Percentiles rank a stretch among this genome's conserved stretches.
phyloP scores from a whole-genome alignment of 768 basidiomycete genomes.

The Suillus discolor region DNA sequence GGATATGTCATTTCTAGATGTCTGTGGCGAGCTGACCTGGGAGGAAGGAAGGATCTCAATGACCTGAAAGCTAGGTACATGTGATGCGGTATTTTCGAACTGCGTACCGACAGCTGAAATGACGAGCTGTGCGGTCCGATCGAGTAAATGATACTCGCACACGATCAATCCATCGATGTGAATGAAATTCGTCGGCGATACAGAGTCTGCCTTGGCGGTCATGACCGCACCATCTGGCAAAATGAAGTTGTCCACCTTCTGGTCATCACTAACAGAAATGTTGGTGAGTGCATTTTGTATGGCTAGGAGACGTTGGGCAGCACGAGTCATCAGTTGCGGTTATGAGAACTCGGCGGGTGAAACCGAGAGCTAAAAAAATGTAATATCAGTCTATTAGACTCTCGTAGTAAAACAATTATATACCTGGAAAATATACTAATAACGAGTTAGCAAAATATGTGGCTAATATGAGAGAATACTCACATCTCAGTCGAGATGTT shows the following conservation, averaged over 20 bases:
- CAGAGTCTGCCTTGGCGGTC: neutral
- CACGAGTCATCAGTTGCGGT: slow-evolving; percentile 11
- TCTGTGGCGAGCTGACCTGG: neutral
- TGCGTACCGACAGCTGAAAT: slow-evolving; percentile 25
- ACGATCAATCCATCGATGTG: slow-evolving; percentile 12
- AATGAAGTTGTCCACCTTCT: slow-evolving; percentile 11
- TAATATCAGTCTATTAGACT: no score
- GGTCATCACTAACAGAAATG: neutral
- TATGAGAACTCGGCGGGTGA: no score
- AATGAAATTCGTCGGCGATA: neutral
- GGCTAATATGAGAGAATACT: no score
- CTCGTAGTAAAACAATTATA: no score
- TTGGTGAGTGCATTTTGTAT: slow-evolving; percentile 17
- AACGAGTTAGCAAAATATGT: no score
- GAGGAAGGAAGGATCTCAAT: slow-evolving; percentile 15
- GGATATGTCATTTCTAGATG: slow-evolving; percentile 15
- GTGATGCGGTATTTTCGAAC: slow-evolving; percentile 19
- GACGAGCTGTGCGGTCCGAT: slow-evolving; percentile 14
- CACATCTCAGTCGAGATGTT: no score
- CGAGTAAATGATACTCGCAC: slow-evolving; percentile 18
- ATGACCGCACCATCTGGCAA: slow-evolving; percentile 17
- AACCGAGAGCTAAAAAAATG: no score
- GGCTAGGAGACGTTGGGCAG: slow-evolving; percentile 12
- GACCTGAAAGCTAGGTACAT: slow-evolving; percentile 24
- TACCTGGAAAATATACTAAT: no score